phyloP scores from a whole-genome alignment of 805 yeast species.

The Tetrapisispora phaffii region DNA sequence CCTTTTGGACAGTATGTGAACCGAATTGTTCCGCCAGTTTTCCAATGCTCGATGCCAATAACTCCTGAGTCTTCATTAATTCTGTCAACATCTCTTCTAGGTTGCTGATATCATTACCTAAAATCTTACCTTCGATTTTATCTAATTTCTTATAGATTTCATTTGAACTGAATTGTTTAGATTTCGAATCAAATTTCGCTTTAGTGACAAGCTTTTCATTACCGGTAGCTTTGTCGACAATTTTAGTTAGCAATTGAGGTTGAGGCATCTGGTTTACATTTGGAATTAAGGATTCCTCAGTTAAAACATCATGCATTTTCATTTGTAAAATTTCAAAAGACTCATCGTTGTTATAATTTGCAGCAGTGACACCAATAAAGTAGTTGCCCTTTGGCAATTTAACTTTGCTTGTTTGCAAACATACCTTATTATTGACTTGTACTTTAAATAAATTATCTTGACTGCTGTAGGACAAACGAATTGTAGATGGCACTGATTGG shows the following conservation, averaged over 20 bases:
- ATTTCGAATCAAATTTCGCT: constrained; percentile 16
- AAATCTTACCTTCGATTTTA: constrained; percentile 27
- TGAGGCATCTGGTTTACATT: constrained; percentile 40
- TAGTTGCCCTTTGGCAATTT: constrained; percentile 34
- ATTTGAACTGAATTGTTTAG: constrained; percentile 15
- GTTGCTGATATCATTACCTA: constrained; percentile 27
- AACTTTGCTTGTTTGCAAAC: constrained; percentile 54
- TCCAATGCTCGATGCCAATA: constrained; percentile 14
- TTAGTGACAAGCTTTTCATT: constrained; percentile 25
- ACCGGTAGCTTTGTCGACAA: constrained; percentile 30
- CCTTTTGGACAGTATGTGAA: background rate
- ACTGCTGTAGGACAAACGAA: constrained; percentile 50
- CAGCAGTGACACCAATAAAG: constrained; percentile 47
- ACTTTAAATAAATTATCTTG: constrained; percentile 41
- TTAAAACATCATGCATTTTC: constrained; percentile 43
- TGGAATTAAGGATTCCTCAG: constrained; percentile 47
- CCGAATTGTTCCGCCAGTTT: constrained; percentile 8
- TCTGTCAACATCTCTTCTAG: constrained; percentile 19
- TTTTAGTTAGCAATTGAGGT: constrained; percentile 38
- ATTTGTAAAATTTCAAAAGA: constrained; percentile 56
- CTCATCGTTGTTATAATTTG: constrained; percentile 37
- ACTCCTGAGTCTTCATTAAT: constrained; percentile 15
- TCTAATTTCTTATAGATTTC: constrained; percentile 24
- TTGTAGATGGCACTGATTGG: constrained; percentile 58
- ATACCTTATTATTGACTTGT: constrained; percentile 60